These are phyloP conservation scores for Boletus sp. DNA, from an alignment of 768 basidiomycete genomes.

Conservation along the genomic window DNA sequence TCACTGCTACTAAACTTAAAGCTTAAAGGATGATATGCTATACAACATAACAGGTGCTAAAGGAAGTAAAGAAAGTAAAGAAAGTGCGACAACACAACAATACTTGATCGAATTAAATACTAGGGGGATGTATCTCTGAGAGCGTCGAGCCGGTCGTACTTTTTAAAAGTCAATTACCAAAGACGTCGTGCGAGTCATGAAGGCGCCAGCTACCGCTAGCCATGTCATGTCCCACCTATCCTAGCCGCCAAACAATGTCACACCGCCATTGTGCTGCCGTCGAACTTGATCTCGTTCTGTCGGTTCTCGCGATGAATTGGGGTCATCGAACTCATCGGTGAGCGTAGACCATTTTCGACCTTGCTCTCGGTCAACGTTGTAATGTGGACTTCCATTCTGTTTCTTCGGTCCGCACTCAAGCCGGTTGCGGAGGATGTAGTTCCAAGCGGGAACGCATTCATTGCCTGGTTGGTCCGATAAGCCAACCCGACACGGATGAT, in stretches of 20 bases:
- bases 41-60: not conserved
- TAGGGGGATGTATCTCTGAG: too few species aligned
- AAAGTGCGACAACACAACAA: not conserved
- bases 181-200: too few species aligned
- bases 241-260: not conserved
- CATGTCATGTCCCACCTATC: not conserved
- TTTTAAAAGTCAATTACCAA: too few species aligned
- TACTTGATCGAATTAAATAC: not conserved
- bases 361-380: conserved; percentile 1
- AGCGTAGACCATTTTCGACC: not conserved
- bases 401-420: not conserved
- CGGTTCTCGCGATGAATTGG: not conserved
- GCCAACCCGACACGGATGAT: conserved; percentile 37
- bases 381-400: conserved; percentile 4
- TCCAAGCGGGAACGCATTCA: not conserved
- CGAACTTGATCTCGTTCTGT: not conserved
- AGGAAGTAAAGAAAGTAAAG: not conserved
- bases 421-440: not conserved
- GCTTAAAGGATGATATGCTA: not conserved
- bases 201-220: not conserved
- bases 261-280: not conserved
- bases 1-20: too few species aligned
- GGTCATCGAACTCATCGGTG: not conserved
- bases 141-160: too few species aligned
- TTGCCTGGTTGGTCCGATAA: not conserved